phyloP scores from a whole-genome alignment of 257 asterid genomes.

The Solanum rostratum region DNA sequence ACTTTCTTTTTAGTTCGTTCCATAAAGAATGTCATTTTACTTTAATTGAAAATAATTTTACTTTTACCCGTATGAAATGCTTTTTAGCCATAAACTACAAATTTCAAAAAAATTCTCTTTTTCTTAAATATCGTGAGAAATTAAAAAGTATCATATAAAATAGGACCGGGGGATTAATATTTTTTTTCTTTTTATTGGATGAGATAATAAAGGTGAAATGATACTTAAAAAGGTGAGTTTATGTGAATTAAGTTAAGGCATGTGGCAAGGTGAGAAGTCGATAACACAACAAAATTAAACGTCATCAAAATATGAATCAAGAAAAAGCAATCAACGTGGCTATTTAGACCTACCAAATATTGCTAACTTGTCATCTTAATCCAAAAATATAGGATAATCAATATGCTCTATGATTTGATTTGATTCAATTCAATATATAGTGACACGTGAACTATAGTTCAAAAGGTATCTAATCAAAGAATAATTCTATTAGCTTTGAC shows the following conservation, averaged over 20 bases:
- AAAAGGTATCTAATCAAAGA: neutral
- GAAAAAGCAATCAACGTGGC: constrained; percentile 9
- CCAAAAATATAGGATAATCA: neutral
- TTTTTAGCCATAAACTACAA: too few relatives aligned
- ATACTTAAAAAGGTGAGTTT: neutral
- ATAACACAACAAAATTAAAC: neutral
- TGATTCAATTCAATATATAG: neutral
- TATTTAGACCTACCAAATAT: constrained; percentile 17
- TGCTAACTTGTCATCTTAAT: neutral
- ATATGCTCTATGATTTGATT: neutral
- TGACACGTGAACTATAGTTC: constrained; percentile 21
- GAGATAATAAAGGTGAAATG: neutral
- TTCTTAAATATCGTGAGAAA: too few relatives aligned
- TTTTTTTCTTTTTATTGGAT: neutral
- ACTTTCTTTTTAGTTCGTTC: neutral
- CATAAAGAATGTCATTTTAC: too few relatives aligned
- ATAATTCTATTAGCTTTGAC: neutral
- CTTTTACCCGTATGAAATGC: too few relatives aligned
- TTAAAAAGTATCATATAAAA: too few relatives aligned
- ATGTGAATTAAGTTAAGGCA: neutral
- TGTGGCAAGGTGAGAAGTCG: neutral
- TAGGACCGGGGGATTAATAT: neutral
- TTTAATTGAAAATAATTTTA: too few relatives aligned
- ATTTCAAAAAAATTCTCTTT: too few relatives aligned
- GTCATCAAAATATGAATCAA: neutral